Conservation (phyloP, 2,329 filamentous ascomycete genomes). For the Arthrobotrys musiformis region DNA sequence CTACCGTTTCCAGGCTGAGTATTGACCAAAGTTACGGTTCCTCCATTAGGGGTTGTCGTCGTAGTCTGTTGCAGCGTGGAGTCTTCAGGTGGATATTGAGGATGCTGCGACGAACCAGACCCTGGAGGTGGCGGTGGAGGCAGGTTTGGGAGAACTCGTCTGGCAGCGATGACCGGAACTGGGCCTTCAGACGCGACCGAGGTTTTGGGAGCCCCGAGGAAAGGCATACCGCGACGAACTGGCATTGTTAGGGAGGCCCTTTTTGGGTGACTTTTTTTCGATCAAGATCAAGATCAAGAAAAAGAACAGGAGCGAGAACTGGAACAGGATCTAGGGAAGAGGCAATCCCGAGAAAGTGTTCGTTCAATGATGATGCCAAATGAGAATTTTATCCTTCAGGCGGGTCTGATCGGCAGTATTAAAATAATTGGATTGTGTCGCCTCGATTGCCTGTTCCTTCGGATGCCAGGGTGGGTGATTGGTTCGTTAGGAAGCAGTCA, state of each 20-base stretch:
- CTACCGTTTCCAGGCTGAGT: constrained; percentile 54
- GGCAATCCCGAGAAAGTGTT: background rate
- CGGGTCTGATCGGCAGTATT: constrained; percentile 54
- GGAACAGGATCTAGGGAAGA: background rate
- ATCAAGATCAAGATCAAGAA: background rate
- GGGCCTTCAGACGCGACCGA: constrained; percentile 55
- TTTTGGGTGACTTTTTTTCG: background rate
- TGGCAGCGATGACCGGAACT: constrained; percentile 52
- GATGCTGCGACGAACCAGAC: constrained; percentile 55
- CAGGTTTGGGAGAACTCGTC: constrained; percentile 51
- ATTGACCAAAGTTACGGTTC: constrained; percentile 53
- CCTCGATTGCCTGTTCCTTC: constrained; percentile 41
- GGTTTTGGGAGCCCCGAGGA: constrained; percentile 52
- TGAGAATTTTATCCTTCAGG: constrained; percentile 46
- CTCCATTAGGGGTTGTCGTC: constrained; percentile 55
- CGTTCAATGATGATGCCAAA: constrained; percentile 14
- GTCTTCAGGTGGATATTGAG: constrained; percentile 53
- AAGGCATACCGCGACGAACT: constrained; percentile 45
- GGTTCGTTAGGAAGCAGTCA: constrained; percentile 34
- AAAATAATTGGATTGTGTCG: constrained; percentile 18
- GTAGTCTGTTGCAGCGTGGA: constrained; percentile 55
- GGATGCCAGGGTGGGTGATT: constrained; percentile 42
- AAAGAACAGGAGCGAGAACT: too few species aligned
- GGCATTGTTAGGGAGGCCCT: constrained; percentile 31
- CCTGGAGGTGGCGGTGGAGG: constrained; percentile 51